Evolutionary conservation across 2,329 filamentous ascomycete genomes (phyloP).

Genomic region (Scedosporium minutisporum): DNA sequence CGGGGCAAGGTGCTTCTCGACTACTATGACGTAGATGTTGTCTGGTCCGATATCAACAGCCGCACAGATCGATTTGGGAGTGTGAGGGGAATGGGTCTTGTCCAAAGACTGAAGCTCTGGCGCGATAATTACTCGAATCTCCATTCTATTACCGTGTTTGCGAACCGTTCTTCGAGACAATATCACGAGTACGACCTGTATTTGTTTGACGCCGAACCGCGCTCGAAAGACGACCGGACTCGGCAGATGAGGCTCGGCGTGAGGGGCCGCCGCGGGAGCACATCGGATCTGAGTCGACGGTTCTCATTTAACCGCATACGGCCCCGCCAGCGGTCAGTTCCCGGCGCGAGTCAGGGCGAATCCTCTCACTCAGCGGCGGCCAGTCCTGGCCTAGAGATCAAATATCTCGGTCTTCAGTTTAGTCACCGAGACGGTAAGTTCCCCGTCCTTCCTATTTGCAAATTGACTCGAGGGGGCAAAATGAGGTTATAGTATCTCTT

Average conservation of each 20-base stretch:
- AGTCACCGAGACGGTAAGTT: conserved; percentile 34
- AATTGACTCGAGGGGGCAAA: too few relatives aligned
- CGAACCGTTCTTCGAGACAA: conserved; percentile 33
- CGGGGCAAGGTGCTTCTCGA: conserved; percentile 37
- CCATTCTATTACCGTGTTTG: conserved; percentile 37
- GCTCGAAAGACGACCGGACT: conserved; percentile 34
- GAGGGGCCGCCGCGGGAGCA: conserved; percentile 29
- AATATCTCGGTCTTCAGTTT: conserved; percentile 40
- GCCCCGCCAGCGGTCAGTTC: conserved; percentile 23
- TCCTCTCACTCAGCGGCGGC: conserved; percentile 11
- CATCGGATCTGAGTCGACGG: conserved; percentile 27
- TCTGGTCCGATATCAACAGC: conserved; percentile 40
- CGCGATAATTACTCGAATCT: conserved; percentile 36
- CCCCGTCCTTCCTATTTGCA: neutral
- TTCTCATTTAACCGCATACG: conserved; percentile 35
- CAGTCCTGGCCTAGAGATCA: conserved; percentile 28
- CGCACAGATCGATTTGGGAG: conserved; percentile 41
- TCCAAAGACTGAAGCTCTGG: conserved; percentile 44
- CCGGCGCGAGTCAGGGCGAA: conserved; percentile 8
- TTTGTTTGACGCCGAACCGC: conserved; percentile 36
- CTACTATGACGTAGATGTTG: conserved; percentile 42
- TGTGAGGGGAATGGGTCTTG: conserved; percentile 38
- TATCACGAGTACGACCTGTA: conserved; percentile 40
- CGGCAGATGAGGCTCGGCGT: conserved; percentile 34
- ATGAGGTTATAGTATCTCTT: too few relatives aligned